Percentiles rank a stretch among this genome's conserved stretches.
Conservation (phyloP, 108 stramenopile genomes). For the Nitzschia inconspicua region DNA sequence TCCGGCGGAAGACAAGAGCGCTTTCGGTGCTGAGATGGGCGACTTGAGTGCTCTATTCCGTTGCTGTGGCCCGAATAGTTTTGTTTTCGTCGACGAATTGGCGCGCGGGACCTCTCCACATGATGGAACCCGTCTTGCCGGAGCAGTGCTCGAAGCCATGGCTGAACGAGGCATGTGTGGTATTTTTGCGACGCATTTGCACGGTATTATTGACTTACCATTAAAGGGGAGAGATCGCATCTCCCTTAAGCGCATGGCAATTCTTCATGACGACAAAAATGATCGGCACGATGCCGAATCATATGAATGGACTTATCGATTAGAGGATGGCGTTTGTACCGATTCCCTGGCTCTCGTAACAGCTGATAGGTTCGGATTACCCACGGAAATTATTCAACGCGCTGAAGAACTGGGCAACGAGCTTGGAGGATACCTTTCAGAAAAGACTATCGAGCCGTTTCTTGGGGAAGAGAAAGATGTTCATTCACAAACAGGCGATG, state of each 20-base stretch:
- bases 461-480: no score
- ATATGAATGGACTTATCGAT: slow-evolving; percentile 72
- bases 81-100: slow-evolving; percentile 95
- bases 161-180: slow-evolving; percentile 57
- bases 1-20: slow-evolving; percentile 86
- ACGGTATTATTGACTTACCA: slow-evolving; percentile 62
- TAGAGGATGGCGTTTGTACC: slow-evolving; percentile 85
- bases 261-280: neutral
- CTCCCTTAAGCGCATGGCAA: slow-evolving; percentile 37
- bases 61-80: slow-evolving; percentile 64
- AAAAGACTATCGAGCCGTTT: no score
- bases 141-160: slow-evolving; percentile 85
- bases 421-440: no score
- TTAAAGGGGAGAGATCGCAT: slow-evolving; percentile 18
- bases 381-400: slow-evolving; percentile 60
- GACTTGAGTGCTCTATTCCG: slow-evolving; percentile 88
- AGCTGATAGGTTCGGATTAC: slow-evolving; percentile 75
- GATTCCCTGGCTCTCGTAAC: slow-evolving; percentile 86
- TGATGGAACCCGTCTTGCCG: slow-evolving; percentile 85
- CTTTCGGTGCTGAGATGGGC: slow-evolving; percentile 96
- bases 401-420: slow-evolving; percentile 65
- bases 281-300: slow-evolving; percentile 16
- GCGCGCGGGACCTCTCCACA: slow-evolving; percentile 91
- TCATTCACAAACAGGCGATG: no score
- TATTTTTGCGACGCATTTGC: slow-evolving; percentile 86